phyloP scores from a whole-genome alignment of 2,329 filamentous ascomycete species.

The Penicillium sp. region DNA sequence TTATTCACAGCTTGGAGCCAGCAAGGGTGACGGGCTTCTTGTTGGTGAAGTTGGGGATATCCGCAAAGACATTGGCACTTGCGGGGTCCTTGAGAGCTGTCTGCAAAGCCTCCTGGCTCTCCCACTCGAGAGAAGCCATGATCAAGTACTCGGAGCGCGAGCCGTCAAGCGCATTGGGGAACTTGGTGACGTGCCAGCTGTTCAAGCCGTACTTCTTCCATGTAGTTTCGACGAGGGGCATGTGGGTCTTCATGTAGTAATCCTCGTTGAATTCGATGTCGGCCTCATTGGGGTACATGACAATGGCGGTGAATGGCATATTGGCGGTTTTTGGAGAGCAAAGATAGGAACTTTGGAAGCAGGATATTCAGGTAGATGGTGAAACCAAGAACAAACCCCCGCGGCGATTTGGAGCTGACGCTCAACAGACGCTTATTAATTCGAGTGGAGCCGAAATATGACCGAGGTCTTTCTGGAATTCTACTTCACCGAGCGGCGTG shows the following conservation, averaged over 20 bases:
- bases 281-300: conserved; percentile 24
- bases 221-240: conserved; percentile 21
- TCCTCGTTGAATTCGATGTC: conserved; percentile 22
- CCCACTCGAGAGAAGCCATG: conserved; percentile 17
- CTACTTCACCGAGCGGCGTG: not conserved
- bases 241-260: conserved; percentile 26
- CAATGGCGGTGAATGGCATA: conserved; percentile 19
- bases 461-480: not conserved
- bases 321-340: not conserved
- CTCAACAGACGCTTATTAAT: not conserved
- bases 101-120: conserved; percentile 19
- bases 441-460: not conserved
- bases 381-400: not conserved
- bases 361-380: not conserved
- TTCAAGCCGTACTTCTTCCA: conserved; percentile 20
- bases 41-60: conserved; percentile 29
- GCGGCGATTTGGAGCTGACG: not conserved
- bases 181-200: conserved; percentile 21
- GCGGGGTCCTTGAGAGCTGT: conserved; percentile 8
- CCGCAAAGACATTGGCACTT: conserved; percentile 14
- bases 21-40: conserved; percentile 19
- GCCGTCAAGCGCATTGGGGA: conserved; percentile 17
- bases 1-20: conserved; percentile 8
- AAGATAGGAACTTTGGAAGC: not conserved
- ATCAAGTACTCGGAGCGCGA: conserved; percentile 18